A percentile compares a stretch with the other conserved stretches of the same genome.
Evolutionary conservation across 2,329 filamentous ascomycete genomes (phyloP).

Genomic region (Colletotrichum tanaceti): DNA sequence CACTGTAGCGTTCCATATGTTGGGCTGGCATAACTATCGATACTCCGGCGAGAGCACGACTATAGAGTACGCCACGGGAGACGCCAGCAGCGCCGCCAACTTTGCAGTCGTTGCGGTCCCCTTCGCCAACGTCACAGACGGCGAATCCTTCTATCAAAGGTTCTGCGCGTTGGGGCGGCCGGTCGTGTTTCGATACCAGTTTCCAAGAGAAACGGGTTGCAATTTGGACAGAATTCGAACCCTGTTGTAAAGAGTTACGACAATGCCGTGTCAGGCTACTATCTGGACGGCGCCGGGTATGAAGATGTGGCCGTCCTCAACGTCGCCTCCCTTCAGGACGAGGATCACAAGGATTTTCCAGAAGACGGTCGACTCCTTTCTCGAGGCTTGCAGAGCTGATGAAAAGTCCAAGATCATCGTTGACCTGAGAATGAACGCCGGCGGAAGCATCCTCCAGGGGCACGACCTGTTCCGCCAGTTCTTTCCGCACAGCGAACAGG

Average conservation of each 20-base stretch:
- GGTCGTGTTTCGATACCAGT: background rate
- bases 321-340: slow-evolving; percentile 44
- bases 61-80: slow-evolving; percentile 49
- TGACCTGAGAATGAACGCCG: slow-evolving; percentile 67
- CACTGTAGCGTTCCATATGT: slow-evolving; percentile 47
- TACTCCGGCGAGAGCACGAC: slow-evolving; percentile 46
- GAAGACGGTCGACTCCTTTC: slow-evolving; percentile 45
- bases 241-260: slow-evolving; percentile 46
- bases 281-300: slow-evolving; percentile 48
- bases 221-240: slow-evolving; percentile 43
- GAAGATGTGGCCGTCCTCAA: slow-evolving; percentile 50
- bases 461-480: slow-evolving; percentile 69
- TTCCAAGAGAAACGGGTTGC: background rate
- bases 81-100: slow-evolving; percentile 46
- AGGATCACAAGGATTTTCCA: slow-evolving; percentile 47
- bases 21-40: slow-evolving; percentile 45
- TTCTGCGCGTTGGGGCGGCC: slow-evolving; percentile 46
- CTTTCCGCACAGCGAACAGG: slow-evolving; percentile 57
- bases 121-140: slow-evolving; percentile 48
- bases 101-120: slow-evolving; percentile 46
- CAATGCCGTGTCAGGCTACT: slow-evolving; percentile 48
- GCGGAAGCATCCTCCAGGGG: slow-evolving; percentile 66
- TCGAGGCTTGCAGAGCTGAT: slow-evolving; percentile 50
- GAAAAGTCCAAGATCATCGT: slow-evolving; percentile 69
- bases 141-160: slow-evolving; percentile 48